phyloP scores from a whole-genome alignment of 169 alveolate genomes.

The Plasmodium chabaudi region DNA sequence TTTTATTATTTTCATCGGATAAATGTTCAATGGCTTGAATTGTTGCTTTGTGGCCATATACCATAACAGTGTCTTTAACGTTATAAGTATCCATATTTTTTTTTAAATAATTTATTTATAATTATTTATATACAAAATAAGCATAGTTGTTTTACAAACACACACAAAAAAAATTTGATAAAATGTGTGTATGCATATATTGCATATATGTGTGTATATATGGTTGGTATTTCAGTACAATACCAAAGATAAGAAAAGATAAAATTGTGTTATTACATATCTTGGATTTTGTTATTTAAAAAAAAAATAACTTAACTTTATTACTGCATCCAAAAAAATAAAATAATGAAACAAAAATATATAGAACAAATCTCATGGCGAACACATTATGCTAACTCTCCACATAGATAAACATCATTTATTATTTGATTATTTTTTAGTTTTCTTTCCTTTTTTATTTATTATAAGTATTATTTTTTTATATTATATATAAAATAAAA shows the following conservation, averaged over 20 bases:
- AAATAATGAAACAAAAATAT: too few species aligned
- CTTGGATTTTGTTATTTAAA: too few species aligned
- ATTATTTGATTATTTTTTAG: too few species aligned
- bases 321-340: too few species aligned
- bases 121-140: not conserved
- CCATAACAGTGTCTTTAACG: conserved; percentile 57
- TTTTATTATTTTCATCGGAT: not conserved
- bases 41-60: conserved; percentile 63
- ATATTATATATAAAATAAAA: too few species aligned
- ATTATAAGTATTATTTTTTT: too few species aligned
- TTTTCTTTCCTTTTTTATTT: too few species aligned
- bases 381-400: too few species aligned
- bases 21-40: conserved; percentile 4
- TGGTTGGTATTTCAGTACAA: not conserved
- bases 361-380: too few species aligned
- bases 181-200: not conserved
- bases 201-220: not conserved
- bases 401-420: too few species aligned
- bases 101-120: not conserved
- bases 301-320: too few species aligned
- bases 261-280: too few species aligned
- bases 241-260: not conserved
- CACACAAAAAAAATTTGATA: not conserved
- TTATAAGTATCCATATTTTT: conserved; percentile 24
- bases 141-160: not conserved